Conservation (phyloP, 2,329 filamentous ascomycete species). For the Nemania abortiva region DNA sequence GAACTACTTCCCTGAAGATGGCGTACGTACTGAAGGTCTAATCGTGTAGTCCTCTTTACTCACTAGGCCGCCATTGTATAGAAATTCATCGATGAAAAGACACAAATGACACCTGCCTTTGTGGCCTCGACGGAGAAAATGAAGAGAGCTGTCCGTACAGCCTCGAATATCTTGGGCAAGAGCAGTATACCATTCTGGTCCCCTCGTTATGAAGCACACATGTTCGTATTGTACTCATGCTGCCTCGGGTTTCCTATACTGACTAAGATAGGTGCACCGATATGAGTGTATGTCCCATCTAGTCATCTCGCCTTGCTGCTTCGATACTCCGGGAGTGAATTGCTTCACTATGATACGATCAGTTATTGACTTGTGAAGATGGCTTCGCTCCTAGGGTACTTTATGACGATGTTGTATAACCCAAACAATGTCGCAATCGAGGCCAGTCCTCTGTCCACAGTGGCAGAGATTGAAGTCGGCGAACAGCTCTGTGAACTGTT, state of each 20-base stretch:
- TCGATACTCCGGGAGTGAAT: too few species aligned
- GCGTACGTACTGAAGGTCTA: constrained; percentile 43
- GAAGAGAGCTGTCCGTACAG: constrained; percentile 51
- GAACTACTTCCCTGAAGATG: constrained; percentile 55
- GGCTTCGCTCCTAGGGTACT: constrained; percentile 59
- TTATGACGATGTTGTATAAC: constrained; percentile 64
- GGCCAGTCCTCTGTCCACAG: constrained; percentile 59
- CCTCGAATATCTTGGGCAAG: constrained; percentile 55
- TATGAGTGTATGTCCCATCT: constrained; percentile 45
- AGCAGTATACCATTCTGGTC: constrained; percentile 62
- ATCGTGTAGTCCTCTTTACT: background rate
- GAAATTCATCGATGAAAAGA: constrained; percentile 54
- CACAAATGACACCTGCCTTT: constrained; percentile 54
- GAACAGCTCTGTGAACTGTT: constrained; percentile 60
- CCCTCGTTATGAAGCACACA: constrained; percentile 61
- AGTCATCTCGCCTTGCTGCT: background rate
- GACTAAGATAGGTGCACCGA: constrained; percentile 50
- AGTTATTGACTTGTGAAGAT: constrained; percentile 46
- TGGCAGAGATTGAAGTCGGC: constrained; percentile 59
- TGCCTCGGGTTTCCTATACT: background rate
- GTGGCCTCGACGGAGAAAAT: constrained; percentile 52
- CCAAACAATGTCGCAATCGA: constrained; percentile 63
- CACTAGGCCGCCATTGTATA: constrained; percentile 24
- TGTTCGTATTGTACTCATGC: constrained; percentile 50
- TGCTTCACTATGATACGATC: background rate